phyloP scores from a whole-genome alignment of 345 rosid genomes.

The Lepidium africanum region DNA sequence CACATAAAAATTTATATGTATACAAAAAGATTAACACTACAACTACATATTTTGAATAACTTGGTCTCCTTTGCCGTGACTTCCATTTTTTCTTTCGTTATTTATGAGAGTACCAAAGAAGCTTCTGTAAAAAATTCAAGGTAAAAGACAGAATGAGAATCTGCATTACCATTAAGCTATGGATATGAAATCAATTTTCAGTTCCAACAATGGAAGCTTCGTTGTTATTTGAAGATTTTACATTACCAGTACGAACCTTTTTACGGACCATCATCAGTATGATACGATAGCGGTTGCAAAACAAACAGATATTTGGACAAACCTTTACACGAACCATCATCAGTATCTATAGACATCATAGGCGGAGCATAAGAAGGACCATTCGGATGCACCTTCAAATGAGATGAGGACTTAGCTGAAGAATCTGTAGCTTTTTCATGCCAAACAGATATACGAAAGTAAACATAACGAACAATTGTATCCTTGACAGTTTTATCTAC shows the following conservation, averaged over 20 bases:
- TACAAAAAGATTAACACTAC: too few species aligned
- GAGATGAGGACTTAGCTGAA: slow-evolving; percentile 57
- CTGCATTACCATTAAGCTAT: slow-evolving; percentile 15
- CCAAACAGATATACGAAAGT: slow-evolving; percentile 10
- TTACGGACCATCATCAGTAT: slow-evolving; percentile 66
- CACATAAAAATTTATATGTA: too few species aligned
- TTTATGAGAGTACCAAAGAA: too few species aligned
- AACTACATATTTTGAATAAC: too few species aligned
- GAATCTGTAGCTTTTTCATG: slow-evolving; percentile 70
- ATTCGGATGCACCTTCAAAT: slow-evolving; percentile 47
- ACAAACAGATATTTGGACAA: slow-evolving; percentile 1
- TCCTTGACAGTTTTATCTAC: slow-evolving; percentile 23
- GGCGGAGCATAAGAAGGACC: slow-evolving; percentile 64
- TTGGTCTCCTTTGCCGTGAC: too few species aligned
- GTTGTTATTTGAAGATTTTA: slow-evolving; percentile 24
- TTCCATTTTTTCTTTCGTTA: too few species aligned
- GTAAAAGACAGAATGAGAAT: background rate
- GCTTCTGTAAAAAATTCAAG: too few species aligned
- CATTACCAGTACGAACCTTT: slow-evolving; percentile 45
- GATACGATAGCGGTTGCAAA: background rate
- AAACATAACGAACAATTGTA: background rate
- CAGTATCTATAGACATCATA: slow-evolving; percentile 50
- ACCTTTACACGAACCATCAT: slow-evolving; percentile 78
- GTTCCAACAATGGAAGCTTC: slow-evolving; percentile 18
- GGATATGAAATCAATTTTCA: slow-evolving; percentile 25